Evolutionary conservation across 1,139 yeast genomes (phyloP).

Genomic region (Kodamaea derodonti): DNA sequence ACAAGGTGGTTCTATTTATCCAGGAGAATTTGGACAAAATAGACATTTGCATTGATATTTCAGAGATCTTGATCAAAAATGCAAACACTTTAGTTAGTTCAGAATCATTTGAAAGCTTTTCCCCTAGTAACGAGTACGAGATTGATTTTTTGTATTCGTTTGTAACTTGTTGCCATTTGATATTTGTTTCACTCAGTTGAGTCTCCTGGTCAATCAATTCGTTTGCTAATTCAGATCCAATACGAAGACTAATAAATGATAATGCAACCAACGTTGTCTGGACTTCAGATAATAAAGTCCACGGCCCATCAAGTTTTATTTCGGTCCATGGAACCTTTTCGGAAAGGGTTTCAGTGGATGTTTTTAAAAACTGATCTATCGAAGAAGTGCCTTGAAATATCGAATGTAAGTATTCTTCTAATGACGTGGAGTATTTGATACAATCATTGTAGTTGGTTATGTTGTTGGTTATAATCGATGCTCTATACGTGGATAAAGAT

Average conservation of each 20-base stretch:
- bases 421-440: constrained; percentile 27
- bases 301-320: constrained; percentile 8
- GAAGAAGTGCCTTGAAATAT: constrained; percentile 7
- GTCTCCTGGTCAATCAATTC: constrained; percentile 29
- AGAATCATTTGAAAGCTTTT: not conserved
- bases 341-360: not conserved
- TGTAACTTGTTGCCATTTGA: constrained; percentile 38
- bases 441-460: constrained; percentile 22
- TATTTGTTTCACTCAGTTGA: constrained; percentile 15
- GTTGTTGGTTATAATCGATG: constrained; percentile 6
- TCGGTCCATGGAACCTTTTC: constrained; percentile 5
- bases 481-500: constrained; percentile 6
- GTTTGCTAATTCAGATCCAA: constrained; percentile 37
- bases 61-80: constrained; percentile 23
- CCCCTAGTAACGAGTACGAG: constrained; percentile 27
- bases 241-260: constrained; percentile 27
- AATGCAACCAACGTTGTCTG: constrained; percentile 23
- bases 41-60: constrained; percentile 38
- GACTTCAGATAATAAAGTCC: constrained; percentile 33
- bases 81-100: not conserved
- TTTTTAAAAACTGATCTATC: constrained; percentile 1
- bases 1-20: constrained; percentile 32
- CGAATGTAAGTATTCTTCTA: constrained; percentile 32
- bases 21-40: constrained; percentile 39
- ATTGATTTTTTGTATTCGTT: constrained; percentile 30